phyloP scores from a whole-genome alignment of 139 green algal species.

The Picochlorum sp. region DNA sequence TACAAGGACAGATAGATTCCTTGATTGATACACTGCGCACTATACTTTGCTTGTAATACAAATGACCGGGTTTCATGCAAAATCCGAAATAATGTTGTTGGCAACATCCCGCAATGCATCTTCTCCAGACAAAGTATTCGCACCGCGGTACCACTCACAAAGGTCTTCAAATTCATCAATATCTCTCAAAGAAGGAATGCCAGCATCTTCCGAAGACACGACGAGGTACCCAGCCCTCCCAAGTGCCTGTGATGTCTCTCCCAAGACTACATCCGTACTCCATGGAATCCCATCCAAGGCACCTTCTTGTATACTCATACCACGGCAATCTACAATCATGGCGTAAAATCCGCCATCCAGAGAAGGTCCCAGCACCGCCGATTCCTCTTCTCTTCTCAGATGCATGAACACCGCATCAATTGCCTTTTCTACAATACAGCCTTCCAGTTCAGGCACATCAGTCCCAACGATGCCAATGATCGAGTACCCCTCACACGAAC shows the following conservation, averaged over 20 bases:
- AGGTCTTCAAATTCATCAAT: constrained; percentile 45
- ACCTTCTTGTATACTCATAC: background rate
- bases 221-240: constrained; percentile 25
- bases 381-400: constrained; percentile 18
- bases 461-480: constrained; percentile 50
- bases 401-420: constrained; percentile 3
- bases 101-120: background rate
- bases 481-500: constrained; percentile 5
- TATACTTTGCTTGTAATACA: constrained; percentile 52
- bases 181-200: constrained; percentile 36
- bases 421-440: constrained; percentile 15
- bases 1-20: constrained; percentile 17
- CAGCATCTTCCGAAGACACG: constrained; percentile 3
- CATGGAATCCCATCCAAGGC: constrained; percentile 42
- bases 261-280: constrained; percentile 39
- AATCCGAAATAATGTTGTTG: background rate
- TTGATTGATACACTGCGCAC: constrained; percentile 52
- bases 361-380: constrained; percentile 46
- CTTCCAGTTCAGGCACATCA: constrained; percentile 52
- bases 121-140: constrained; percentile 2
- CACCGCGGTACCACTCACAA: constrained; percentile 32
- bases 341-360: constrained; percentile 66
- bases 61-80: background rate
- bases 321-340: background rate
- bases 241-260: constrained; percentile 13